Conservation (phyloP, 805 yeast genomes). For the Zygosaccharomyces kombuchaensis region DNA sequence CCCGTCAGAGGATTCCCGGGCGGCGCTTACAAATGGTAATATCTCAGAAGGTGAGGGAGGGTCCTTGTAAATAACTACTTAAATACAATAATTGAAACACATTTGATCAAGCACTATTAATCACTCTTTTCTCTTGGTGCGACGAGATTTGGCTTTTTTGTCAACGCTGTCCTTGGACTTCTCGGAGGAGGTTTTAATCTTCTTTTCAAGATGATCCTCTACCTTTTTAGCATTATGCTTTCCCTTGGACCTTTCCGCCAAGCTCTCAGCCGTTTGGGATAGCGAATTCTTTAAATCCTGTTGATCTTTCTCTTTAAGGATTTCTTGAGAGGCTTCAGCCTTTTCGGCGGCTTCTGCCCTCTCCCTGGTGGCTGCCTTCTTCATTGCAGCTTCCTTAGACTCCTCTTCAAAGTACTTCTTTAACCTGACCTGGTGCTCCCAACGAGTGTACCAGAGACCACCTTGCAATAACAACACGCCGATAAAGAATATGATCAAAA, state of each 20-base stretch:
- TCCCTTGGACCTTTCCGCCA: neutral
- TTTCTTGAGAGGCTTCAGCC: constrained; percentile 6
- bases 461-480: constrained; percentile 85
- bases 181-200: neutral
- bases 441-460: constrained; percentile 83
- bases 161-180: neutral
- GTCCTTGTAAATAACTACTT: constrained; percentile 12
- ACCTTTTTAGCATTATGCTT: neutral
- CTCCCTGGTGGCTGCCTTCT: constrained; percentile 3
- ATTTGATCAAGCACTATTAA: neutral
- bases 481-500: constrained; percentile 62
- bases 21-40: constrained; percentile 56
- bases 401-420: constrained; percentile 33
- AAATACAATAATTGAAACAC: constrained; percentile 1
- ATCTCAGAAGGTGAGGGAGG: constrained; percentile 7
- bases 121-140: constrained; percentile 6
- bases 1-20: constrained; percentile 47
- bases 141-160: constrained; percentile 1
- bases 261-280: neutral
- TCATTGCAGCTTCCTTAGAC: constrained; percentile 16
- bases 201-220: neutral
- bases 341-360: constrained; percentile 12
- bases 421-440: constrained; percentile 45
- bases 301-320: constrained; percentile 6
- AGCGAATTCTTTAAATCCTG: neutral